Evolutionary conservation across 441 rosid genomes (phyloP), one percentile per base, ranked within the genome.

Genomic region (Aquilaria agallochum): DNA sequence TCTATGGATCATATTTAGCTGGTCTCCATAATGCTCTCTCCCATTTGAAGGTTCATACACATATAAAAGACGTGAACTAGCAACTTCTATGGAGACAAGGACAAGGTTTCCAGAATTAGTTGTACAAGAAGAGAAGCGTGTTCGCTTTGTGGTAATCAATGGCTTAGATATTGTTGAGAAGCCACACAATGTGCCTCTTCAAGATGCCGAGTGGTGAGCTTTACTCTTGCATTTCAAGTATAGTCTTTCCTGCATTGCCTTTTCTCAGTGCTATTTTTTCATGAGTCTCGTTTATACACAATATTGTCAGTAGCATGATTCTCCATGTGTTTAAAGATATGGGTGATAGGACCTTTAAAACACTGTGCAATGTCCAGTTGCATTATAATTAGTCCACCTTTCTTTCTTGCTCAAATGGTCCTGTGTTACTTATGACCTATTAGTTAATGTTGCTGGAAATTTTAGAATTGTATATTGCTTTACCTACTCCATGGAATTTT

Each of bases 111-210:
- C 99, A 30, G 97, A 94, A 74, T 75, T 94, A 71, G 99, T 90
- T 30, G 84, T 89, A 78, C 97, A 90, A 47, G 98, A 89, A 76
- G 99, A 87, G 81, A 94, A 90, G 78, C 78, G 95, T 69, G 94
- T 94, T 72, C 95, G 95, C 27, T 94, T 94, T 72, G 97, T 94
- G 33, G 96, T 94, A 69, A 88, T 94, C 20, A 94, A 89, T 79
- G 99, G 99, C 60, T 81, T 94, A 76, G 94, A 83, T 77, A 87
- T 94, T 54, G 83, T 89, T 15, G 97, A 94, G 78, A 90, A 83
- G 70, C 97, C 97, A 53, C 74, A 71, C 70, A 66, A 68, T 56
- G 60, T 90, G 73, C 63, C 86, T 27, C 48, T 84, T 56, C 83
- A 81, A 63, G 94, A 94, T 82, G 94, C 94, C 49, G 94, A 87